phyloP scores from a whole-genome alignment of 1,139 yeast genomes.

The Debaryomycetaceae sp. region DNA sequence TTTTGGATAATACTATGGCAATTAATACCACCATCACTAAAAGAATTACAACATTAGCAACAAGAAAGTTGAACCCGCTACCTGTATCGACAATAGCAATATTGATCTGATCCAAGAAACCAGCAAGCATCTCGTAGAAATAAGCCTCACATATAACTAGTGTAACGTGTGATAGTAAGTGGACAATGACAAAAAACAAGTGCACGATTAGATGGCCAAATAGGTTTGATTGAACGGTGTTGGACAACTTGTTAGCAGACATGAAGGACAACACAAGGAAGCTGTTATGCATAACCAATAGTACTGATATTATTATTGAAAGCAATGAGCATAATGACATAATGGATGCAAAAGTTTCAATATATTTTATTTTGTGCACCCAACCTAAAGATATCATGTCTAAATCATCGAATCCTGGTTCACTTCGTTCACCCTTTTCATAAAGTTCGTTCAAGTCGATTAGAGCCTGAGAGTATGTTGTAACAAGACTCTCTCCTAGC shows the following conservation, averaged over 20 bases:
- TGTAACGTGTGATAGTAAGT: not conserved
- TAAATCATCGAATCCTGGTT: conserved; percentile 1
- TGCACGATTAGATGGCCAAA: not conserved
- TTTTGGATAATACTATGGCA: not conserved
- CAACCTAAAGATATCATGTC: conserved; percentile 1
- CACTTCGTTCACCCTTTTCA: not conserved
- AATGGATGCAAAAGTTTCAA: not conserved
- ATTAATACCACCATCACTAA: not conserved
- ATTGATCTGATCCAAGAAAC: conserved; percentile 6
- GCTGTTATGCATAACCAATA: not conserved
- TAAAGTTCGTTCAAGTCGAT: conserved; percentile 1
- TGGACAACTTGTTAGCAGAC: not conserved
- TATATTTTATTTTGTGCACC: conserved; percentile 1
- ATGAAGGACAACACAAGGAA: not conserved
- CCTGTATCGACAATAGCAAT: conserved; percentile 11
- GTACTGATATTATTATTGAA: conserved; percentile 1
- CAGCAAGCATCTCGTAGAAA: conserved; percentile 8
- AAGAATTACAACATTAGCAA: not conserved
- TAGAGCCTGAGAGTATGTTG: conserved; percentile 22
- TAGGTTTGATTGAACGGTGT: not conserved
- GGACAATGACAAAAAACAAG: not conserved
- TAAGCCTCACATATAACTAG: conserved; percentile 8
- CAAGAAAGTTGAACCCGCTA: conserved; percentile 9
- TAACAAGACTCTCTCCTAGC: conserved; percentile 40
- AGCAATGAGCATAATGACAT: conserved; percentile 1